Evolutionary conservation across 495 filamentous ascomycete genomes (phyloP), one percentile per base, ranked within the genome.

Genomic region (Penicillium turbatum): DNA sequence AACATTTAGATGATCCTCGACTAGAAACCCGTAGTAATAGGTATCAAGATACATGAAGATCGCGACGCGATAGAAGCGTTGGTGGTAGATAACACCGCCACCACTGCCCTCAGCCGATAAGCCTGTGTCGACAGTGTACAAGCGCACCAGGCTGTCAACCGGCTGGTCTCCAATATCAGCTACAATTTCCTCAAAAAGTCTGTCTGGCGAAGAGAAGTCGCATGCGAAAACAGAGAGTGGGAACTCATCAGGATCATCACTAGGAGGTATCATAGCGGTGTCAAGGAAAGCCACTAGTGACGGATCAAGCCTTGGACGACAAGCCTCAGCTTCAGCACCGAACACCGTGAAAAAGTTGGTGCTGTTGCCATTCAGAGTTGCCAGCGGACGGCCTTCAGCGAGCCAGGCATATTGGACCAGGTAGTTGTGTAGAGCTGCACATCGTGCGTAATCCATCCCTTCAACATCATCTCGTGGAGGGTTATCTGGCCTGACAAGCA

Each of bases 401-500:
- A 56, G 54, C 54, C 54, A 56, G 39, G 54, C 16, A 51, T 56
- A 56, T 45, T 56, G 54, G 54, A 41, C 13, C 54, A 56, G 41
- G 39, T 56, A 56, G 48, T 51, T 56, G 27, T 56, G 31, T 51
- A 56, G 47, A 56, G 47, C 48, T 51, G 39, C 54, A 56, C 54
- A 56, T 56, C 54, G 54, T 51, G 34, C 4, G 41, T 56, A 56
- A 13, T 56, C 54, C 41, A 56, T 56, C 10, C 40, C 48, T 51
- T 56, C 54, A n/a, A 56, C 11, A 51, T 56, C 47, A 51, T 56
- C 48, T 35, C 54, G 54, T 56, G 54, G 54, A 51, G 47, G 54
- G 54, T 56, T 56, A 56, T 56, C 24, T 56, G 54, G 54, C 54
- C 40, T 51, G 47, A 56, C 54, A 46, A 56, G 54, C 32, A 56